Evolutionary conservation across 176 grass and related monocot genomes (phyloP).

Genomic region (Chrysopogon serrulatus): DNA sequence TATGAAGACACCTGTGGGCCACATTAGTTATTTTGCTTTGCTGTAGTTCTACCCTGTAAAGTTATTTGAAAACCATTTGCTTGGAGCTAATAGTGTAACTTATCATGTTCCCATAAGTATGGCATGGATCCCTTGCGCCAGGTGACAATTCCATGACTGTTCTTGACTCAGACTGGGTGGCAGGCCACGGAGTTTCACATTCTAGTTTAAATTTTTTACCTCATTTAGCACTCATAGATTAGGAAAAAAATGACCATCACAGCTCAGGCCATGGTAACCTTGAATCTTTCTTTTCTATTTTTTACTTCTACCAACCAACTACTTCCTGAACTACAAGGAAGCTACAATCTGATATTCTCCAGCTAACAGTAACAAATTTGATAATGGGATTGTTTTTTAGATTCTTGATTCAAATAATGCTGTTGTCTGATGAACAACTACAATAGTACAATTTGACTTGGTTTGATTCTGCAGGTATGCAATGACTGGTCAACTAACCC

Average conservation of each 20-base stretch:
- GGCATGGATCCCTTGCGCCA: not conserved
- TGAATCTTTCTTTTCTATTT: not conserved
- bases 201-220: not conserved
- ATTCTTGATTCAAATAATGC: not conserved
- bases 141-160: not conserved
- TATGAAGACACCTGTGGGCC: not conserved
- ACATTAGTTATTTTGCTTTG: not conserved
- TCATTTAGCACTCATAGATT: not conserved
- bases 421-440: not conserved
- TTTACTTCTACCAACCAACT: not conserved
- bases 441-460: not conserved
- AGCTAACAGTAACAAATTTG: not conserved
- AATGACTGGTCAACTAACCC: constrained; percentile 91
- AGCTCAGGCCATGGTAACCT: not conserved
- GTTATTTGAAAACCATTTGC: not conserved
- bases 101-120: not conserved
- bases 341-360: not conserved
- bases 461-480: constrained; percentile 64
- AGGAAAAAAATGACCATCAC: not conserved
- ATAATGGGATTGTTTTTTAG: not conserved
- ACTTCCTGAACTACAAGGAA: not conserved
- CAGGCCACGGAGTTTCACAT: not conserved
- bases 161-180: not conserved
- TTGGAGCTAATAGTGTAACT: not conserved
- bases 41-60: not conserved